Evolutionary conservation across 2,329 filamentous ascomycete species (phyloP).

Genomic region (Exophiala alcalophila): DNA sequence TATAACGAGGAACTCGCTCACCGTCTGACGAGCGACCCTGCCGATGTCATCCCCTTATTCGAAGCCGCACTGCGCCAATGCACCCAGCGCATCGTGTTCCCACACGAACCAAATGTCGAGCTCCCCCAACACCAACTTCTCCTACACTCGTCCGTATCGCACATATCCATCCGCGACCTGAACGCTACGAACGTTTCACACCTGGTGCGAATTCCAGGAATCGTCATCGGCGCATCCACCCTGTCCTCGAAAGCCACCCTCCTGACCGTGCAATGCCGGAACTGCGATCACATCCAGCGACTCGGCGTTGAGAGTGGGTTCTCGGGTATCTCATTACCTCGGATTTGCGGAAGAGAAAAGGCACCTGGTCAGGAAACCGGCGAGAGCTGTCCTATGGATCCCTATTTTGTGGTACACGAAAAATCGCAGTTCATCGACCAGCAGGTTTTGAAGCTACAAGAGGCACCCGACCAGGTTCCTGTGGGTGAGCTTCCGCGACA

Average conservation of each 20-base stretch:
- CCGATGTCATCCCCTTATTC: conserved; percentile 90
- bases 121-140: conserved; percentile 92
- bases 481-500: conserved; percentile 94
- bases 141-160: conserved; percentile 84
- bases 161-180: conserved; percentile 89
- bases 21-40: conserved; percentile 81
- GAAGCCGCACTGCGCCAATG: conserved; percentile 86
- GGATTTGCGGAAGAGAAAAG: conserved; percentile 67
- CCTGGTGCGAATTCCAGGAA: conserved; percentile 94
- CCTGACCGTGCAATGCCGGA: conserved; percentile 82
- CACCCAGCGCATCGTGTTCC: conserved; percentile 89
- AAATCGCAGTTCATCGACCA: conserved; percentile 94
- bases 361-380: conserved; percentile 58
- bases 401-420: conserved; percentile 94
- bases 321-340: conserved; percentile 77
- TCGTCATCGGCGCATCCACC: conserved; percentile 94
- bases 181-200: conserved; percentile 90
- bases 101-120: conserved; percentile 62
- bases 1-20: conserved; percentile 96
- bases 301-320: conserved; percentile 81
- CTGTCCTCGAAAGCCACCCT: conserved; percentile 92
- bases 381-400: conserved; percentile 83
- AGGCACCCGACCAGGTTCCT: conserved; percentile 94
- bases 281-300: conserved; percentile 69
- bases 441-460: conserved; percentile 95